These are phyloP conservation scores for Apiospora aurea DNA, from an alignment of 2,329 filamentous ascomycete species.

Conservation along the genomic window DNA sequence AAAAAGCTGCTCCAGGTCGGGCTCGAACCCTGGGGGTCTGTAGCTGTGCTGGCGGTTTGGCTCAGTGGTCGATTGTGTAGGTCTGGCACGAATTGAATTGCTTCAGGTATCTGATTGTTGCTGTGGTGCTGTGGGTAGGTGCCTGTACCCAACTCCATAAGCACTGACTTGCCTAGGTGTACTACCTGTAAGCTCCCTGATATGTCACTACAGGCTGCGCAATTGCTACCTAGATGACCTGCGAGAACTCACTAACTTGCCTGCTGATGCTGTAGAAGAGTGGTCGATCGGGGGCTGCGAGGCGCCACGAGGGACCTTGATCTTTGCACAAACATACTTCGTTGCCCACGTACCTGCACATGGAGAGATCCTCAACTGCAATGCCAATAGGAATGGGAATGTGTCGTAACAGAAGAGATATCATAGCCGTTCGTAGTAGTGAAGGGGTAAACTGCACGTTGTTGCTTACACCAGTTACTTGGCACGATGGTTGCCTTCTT, in stretches of 20 bases:
- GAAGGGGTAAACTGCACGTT: too few relatives aligned
- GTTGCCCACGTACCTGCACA: background rate
- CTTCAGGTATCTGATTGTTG: background rate
- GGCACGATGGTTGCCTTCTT: too few relatives aligned
- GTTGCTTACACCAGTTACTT: too few relatives aligned
- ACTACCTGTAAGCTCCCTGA: background rate
- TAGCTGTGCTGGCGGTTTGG: background rate
- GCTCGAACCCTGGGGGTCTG: background rate
- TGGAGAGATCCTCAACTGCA: background rate
- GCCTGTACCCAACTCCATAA: background rate
- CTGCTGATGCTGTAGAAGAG: background rate
- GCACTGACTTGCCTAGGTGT: background rate
- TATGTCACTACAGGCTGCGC: background rate
- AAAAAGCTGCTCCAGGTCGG: background rate
- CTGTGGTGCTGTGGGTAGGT: background rate
- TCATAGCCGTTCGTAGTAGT: background rate
- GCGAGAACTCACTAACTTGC: background rate
- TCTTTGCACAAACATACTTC: too few relatives aligned
- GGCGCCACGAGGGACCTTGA: background rate
- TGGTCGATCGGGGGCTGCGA: background rate
- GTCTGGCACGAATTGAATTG: background rate
- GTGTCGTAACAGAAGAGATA: background rate
- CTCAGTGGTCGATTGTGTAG: background rate
- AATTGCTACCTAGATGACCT: background rate
- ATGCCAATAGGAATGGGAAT: background rate